A percentile compares a stretch with the other conserved stretches of the same genome.
Evolutionary conservation across 2,329 filamentous ascomycete species (phyloP).

Genomic region (Ophiocordyceps robertsii): DNA sequence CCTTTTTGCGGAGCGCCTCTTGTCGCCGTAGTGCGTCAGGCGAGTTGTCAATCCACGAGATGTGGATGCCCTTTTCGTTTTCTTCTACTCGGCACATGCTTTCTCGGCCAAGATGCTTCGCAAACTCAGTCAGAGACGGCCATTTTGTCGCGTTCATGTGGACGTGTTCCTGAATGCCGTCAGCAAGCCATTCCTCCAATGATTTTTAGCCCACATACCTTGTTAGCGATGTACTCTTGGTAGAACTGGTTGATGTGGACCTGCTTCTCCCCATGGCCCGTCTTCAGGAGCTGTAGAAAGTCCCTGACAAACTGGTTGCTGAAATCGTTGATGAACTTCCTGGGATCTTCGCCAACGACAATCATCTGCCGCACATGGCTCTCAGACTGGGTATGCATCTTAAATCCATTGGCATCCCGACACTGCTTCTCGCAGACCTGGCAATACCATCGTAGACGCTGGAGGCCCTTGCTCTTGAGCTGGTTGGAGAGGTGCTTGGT

Average conservation of each 20-base stretch:
- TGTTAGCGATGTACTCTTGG: conserved; percentile 80
- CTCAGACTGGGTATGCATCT: conserved; percentile 76
- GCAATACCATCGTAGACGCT: conserved; percentile 86
- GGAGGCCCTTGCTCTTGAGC: conserved; percentile 68
- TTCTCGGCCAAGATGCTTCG: conserved; percentile 73
- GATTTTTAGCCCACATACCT: conserved; percentile 17
- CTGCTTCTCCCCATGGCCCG: conserved; percentile 80
- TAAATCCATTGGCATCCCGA: conserved; percentile 82
- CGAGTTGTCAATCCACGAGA: conserved; percentile 85
- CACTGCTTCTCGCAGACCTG: conserved; percentile 54
- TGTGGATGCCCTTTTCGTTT: conserved; percentile 69
- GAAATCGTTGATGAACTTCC: conserved; percentile 72
- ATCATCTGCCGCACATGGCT: conserved; percentile 83
- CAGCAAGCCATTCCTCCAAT: background rate
- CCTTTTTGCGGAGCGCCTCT: conserved; percentile 71
- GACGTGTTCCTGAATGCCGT: conserved; percentile 45
- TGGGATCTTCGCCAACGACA: conserved; percentile 74
- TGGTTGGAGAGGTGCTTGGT: conserved; percentile 87
- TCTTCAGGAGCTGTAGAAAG: conserved; percentile 64
- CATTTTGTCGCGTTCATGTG: conserved; percentile 93
- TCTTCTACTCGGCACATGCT: conserved; percentile 86
- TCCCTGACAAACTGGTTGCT: conserved; percentile 69
- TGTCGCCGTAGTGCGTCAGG: conserved; percentile 70
- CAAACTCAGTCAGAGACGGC: conserved; percentile 79
- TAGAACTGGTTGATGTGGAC: conserved; percentile 90